Evolutionary conservation across 2,329 filamentous ascomycete species (phyloP).

Genomic region (Calonectria honghensis): DNA sequence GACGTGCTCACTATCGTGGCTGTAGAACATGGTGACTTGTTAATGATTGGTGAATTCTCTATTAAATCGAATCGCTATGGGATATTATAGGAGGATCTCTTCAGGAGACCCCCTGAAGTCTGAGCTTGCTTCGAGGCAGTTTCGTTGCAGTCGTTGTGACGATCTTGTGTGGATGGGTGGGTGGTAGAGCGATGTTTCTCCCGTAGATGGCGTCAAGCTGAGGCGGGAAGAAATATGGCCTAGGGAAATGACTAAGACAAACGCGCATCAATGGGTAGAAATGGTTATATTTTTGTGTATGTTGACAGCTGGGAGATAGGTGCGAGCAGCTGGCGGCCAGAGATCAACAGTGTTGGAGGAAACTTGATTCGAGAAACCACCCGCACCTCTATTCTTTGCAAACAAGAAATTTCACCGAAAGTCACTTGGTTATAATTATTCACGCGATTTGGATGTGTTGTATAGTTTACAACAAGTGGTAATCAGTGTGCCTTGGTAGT

Average conservation of each 20-base stretch:
- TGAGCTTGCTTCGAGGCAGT: conserved; percentile 11
- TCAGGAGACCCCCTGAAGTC: not conserved
- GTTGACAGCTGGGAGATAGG: conserved; percentile 1
- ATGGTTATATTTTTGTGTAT: not conserved
- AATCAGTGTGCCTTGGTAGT: not conserved
- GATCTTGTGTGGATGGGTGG: conserved; percentile 38
- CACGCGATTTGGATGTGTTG: accelerated
- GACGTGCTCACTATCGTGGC: conserved; percentile 85
- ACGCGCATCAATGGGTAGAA: conserved; percentile 9
- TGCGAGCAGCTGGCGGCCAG: conserved; percentile 38
- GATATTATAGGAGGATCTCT: not conserved
- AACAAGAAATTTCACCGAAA: not conserved
- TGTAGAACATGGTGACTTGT: conserved; percentile 86
- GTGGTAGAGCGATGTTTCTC: conserved; percentile 33
- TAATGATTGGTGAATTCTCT: not conserved
- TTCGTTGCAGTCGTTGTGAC: conserved; percentile 15
- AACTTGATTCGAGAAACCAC: not conserved
- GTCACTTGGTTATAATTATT: no score
- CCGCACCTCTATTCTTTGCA: not conserved
- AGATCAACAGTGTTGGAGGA: not conserved
- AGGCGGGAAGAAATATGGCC: conserved; percentile 32
- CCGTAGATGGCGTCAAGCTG: conserved; percentile 21
- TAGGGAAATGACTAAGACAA: conserved; percentile 26
- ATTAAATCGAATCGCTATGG: not conserved
- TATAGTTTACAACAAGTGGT: not conserved